phyloP scores from a whole-genome alignment of 208 protist genomes.

The Crithidia fasciculata region DNA sequence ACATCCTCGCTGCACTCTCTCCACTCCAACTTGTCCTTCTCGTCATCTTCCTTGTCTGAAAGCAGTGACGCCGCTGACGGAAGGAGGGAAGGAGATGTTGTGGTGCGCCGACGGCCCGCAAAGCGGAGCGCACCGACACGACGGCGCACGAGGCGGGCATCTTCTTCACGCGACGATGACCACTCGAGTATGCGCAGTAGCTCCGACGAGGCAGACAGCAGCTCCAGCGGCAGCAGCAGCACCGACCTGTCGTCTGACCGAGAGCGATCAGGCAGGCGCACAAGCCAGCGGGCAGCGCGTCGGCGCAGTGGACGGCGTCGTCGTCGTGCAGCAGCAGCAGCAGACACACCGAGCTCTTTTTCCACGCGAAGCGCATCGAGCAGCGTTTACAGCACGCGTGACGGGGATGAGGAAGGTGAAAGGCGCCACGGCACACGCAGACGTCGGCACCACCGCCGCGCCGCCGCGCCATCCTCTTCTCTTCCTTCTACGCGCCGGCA shows the following conservation, averaged over 20 bases:
- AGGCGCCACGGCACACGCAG: too few relatives aligned
- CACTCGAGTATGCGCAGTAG: neutral
- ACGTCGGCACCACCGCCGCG: too few relatives aligned
- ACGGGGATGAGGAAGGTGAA: neutral
- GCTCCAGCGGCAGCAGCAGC: neutral
- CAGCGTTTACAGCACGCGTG: neutral
- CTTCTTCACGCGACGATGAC: neutral
- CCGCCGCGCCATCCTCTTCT: too few relatives aligned
- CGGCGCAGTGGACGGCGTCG: too few relatives aligned
- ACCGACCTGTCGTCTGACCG: neutral
- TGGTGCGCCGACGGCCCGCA: too few relatives aligned
- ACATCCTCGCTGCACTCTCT: constrained; percentile 9
- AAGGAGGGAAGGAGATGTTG: neutral
- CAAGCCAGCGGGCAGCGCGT: too few relatives aligned
- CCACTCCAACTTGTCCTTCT: constrained; percentile 4
- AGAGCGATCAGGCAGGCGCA: too few relatives aligned
- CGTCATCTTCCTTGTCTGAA: neutral
- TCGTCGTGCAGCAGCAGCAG: neutral
- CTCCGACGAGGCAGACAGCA: neutral
- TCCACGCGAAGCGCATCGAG: neutral
- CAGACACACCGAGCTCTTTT: neutral
- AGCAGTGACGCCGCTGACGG: neutral
- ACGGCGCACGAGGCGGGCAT: too few relatives aligned
- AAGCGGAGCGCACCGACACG: too few relatives aligned
- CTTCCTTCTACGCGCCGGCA: too few relatives aligned